Percentiles rank a stretch among this genome's conserved stretches.
phyloP scores from a whole-genome alignment of 2,329 filamentous ascomycete species.

The Alternaria consortialis region DNA sequence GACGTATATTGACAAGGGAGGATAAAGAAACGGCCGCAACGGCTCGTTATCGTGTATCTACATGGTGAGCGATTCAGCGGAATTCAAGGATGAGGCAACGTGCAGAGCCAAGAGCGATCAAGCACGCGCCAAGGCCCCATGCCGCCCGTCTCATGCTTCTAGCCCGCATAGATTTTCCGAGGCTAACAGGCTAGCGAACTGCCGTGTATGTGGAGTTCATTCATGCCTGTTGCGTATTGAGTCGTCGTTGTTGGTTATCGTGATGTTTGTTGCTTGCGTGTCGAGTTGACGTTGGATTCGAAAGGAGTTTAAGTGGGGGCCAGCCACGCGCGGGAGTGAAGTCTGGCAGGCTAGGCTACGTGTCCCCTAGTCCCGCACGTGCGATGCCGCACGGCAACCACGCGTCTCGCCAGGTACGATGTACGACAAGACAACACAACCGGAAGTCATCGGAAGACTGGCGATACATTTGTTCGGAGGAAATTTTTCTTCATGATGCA shows the following conservation, averaged over 20 bases:
- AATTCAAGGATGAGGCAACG: not conserved
- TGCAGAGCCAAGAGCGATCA: slow-evolving; percentile 10
- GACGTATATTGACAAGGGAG: not conserved
- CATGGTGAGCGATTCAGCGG: slow-evolving; percentile 5
- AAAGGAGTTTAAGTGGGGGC: not conserved
- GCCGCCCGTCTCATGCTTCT: slow-evolving; percentile 2
- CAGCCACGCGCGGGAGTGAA: slow-evolving; percentile 1
- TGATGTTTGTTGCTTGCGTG: not conserved
- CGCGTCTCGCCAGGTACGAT: not conserved
- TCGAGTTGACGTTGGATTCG: not conserved
- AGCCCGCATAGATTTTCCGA: slow-evolving; percentile 1
- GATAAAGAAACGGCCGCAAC: not conserved
- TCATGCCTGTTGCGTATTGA: slow-evolving; percentile 2
- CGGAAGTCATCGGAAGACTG: not conserved
- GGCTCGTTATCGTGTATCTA: slow-evolving; percentile 11
- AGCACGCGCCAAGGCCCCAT: slow-evolving; percentile 11
- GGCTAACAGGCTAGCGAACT: slow-evolving; percentile 5
- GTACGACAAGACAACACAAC: not conserved
- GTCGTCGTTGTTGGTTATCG: not conserved
- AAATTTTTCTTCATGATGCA: not conserved
- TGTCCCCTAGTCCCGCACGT: slow-evolving; percentile 1
- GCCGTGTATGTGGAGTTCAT: not conserved
- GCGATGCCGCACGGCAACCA: not conserved
- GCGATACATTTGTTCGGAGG: not conserved
- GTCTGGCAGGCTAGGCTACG: not conserved